Base-by-base conservation (phyloP, 371 early-diverging fungal genomes). In the Lichtheimia ramosa region DNA sequence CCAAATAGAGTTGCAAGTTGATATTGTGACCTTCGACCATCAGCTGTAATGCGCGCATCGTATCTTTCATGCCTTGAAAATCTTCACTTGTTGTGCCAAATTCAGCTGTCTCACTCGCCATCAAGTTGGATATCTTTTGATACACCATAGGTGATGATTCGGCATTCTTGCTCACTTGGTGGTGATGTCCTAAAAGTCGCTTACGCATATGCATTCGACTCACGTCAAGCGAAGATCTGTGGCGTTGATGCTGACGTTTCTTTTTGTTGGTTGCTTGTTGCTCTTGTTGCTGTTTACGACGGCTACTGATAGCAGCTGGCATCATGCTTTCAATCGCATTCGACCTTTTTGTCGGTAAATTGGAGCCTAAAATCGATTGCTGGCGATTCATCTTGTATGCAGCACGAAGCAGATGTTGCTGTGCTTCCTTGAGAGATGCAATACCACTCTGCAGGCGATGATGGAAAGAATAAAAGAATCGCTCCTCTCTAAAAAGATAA, bases 1-100 rank as follows among this genome's bases (percentile, higher is more conserved):
- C 71, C 43, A 82, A 57, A 43, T 84, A 84, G 3, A 69, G 76
- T 48, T 84, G 85, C n/a, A 84, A 52, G 24, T 61, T 63, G 49
- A 77, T 65, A 55, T 82, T 82, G 56, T 84, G 85, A 4, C 85
- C 85, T 62, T 84, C 85, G 0, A 81, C 82, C 62, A 84, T 68
- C 34, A 84, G 51, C 53, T 84, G 85, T 7, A 84, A 53, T 13
- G 81, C 70, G 10, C 85, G 54, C 83, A 84, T 82, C 0, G 81
- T 70, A 49, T 77, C 73, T 41, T 67, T 69, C 66, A 80, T 79
- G 0, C 62, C 68, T 16, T 65, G 59, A 55, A 66, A 81, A 40
- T 82, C 77, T 15, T 75, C 77, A 21, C 20, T 48, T 2, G 70
- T 51, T 0, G 68, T 58, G 12, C 68, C 71, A 55, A 66, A 66